Base-by-base conservation (phyloP, 2,329 filamentous ascomycete species). In the Sclerotinia sclerotiorum region DNA sequence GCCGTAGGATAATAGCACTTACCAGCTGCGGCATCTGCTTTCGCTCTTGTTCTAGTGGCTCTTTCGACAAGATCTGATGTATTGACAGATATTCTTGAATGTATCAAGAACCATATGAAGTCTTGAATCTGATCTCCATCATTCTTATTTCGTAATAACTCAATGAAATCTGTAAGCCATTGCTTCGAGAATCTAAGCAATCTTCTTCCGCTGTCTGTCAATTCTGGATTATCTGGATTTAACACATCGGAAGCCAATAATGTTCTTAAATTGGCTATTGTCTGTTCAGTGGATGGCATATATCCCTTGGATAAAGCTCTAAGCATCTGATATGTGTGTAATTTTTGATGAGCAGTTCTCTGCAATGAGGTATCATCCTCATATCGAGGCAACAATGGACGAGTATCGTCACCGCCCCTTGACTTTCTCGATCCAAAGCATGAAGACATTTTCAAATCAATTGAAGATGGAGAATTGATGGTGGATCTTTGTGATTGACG, bases 241-340 rank as follows among this genome's bases (percentile, higher is more conserved):
- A 97, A 83, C 24, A 95, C 77, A 74, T 94, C 90, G 46, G 91
- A 88, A 5, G 91, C 87, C 11, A 97, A 83, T 1, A 97, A 80
- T 2, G 90, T 92, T 73, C 92, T 88, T 3, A 98, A 82, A 73
- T 96, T 93, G 77, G 89, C 82, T 74, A 95, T 90, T 73, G 85
- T 77, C 78, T 98, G 94, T 73, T 95, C 90, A 15, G 91, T 97
- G 7, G 92, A 95, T 58, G 94, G 94, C 90, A 98, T 94, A 79
- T 89, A 97, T 7, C 94, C 94, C 75, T 92, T 87, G 1, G 87
- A 86, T 13, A 97, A 79, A 67, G 94, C 94, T 65, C 91, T 87
- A 39, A 93, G 78, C 90, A 97, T 97, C 82, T 97, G 93, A 77
- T 97, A 97, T 35, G 90, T 90, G 80, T 97, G 94, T 70, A 98